phyloP scores from a whole-genome alignment of 441 rosid species.

The Syzygium malaccense region DNA sequence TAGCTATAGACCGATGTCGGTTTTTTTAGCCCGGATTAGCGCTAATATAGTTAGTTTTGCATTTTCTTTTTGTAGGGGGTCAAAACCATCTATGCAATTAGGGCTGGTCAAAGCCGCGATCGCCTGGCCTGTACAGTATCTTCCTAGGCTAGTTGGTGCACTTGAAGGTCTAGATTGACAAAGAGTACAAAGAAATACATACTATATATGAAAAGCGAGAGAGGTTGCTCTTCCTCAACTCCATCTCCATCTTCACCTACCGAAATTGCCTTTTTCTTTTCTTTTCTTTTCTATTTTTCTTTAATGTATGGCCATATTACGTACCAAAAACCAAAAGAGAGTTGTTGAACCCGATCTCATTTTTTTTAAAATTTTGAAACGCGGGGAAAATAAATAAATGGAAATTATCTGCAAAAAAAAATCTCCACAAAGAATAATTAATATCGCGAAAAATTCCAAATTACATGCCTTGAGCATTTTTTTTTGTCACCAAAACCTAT shows the following conservation, averaged over 20 bases:
- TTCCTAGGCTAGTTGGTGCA: background rate
- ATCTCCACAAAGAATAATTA: background rate
- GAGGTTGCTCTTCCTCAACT: background rate
- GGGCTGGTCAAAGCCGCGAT: background rate
- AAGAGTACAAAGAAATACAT: background rate
- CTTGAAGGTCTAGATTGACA: background rate
- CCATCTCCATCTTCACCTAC: background rate
- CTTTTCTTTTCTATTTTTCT: background rate
- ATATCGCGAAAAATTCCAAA: no score
- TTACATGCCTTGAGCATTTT: no score
- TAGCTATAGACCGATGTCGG: accelerated
- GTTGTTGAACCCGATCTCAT: background rate
- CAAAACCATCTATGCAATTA: background rate
- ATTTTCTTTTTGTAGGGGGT: background rate
- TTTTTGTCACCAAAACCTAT: no score
- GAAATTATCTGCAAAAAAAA: background rate
- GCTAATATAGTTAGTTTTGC: background rate
- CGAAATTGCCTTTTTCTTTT: background rate
- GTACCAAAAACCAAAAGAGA: background rate
- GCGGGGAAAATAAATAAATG: accelerated
- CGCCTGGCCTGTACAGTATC: background rate
- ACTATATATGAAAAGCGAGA: background rate
- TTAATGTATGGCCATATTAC: background rate
- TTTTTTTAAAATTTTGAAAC: accelerated
- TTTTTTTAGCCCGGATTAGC: background rate